Percentiles rank a stretch among this genome's conserved stretches.
Evolutionary conservation across 805 yeast genomes (phyloP).

Genomic region (Teunomyces kruisii): DNA sequence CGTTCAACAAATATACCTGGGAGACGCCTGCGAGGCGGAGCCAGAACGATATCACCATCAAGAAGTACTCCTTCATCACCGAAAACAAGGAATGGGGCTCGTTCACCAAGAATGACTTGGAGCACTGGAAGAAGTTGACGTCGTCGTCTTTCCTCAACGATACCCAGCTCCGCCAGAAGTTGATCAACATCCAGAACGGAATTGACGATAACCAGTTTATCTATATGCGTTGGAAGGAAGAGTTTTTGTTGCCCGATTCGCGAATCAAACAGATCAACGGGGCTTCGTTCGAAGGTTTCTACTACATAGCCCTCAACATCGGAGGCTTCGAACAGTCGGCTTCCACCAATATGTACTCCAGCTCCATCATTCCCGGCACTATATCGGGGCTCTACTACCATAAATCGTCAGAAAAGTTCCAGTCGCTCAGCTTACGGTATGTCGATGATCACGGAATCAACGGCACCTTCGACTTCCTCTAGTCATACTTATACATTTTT

Average conservation of each 20-base stretch:
- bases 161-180: constrained; percentile 23
- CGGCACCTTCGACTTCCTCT: constrained; percentile 24
- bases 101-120: constrained; percentile 42
- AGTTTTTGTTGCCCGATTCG: constrained; percentile 80
- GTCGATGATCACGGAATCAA: constrained; percentile 47
- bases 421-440: constrained; percentile 66
- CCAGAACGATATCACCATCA: constrained; percentile 13
- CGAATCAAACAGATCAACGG: constrained; percentile 57
- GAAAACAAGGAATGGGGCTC: constrained; percentile 59
- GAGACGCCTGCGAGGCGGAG: constrained; percentile 6
- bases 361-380: constrained; percentile 52
- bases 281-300: constrained; percentile 91
- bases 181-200: constrained; percentile 31
- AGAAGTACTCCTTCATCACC: constrained; percentile 54
- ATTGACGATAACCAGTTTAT: constrained; percentile 37
- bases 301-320: constrained; percentile 82
- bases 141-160: constrained; percentile 51
- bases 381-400: constrained; percentile 84
- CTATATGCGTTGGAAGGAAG: constrained; percentile 95
- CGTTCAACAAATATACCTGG: constrained; percentile 29
- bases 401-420: constrained; percentile 73
- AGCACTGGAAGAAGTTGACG: constrained; percentile 50
- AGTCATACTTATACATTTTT: background rate
- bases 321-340: constrained; percentile 18
- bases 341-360: constrained; percentile 3